Conservation (phyloP, 495 filamentous ascomycete species). For the Hyaloscypha bicolor region DNA sequence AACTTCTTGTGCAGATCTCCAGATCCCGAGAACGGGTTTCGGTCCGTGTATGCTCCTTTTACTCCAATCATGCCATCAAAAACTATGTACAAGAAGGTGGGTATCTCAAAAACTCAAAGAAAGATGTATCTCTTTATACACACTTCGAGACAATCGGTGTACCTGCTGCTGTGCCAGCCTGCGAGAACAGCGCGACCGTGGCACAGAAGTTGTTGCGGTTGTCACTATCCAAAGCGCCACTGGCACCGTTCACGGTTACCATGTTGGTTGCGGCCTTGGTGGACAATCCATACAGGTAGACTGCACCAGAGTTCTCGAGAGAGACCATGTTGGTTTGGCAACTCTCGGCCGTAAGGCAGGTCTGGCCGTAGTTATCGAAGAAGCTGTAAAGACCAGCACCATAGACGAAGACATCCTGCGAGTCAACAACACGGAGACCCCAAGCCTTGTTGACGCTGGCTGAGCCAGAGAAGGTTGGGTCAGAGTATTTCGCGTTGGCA, state of each 20-base stretch:
- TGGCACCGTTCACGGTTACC: conserved; percentile 65
- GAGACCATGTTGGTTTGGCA: conserved; percentile 90
- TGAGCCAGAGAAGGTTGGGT: conserved; percentile 73
- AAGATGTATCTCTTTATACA: neutral
- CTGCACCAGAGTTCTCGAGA: conserved; percentile 67
- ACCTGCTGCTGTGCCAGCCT: conserved; percentile 2
- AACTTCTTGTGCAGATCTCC: neutral
- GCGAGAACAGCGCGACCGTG: conserved; percentile 66
- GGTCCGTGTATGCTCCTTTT: neutral
- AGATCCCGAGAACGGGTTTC: neutral
- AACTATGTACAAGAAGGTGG: conserved; percentile 30
- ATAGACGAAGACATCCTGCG: conserved; percentile 69
- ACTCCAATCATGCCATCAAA: neutral
- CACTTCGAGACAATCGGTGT: neutral
- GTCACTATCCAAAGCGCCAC: conserved; percentile 58
- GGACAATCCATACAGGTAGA: conserved; percentile 78
- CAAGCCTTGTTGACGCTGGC: conserved; percentile 72
- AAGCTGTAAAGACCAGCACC: conserved; percentile 84
- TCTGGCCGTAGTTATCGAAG: conserved; percentile 84
- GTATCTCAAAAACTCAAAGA: conserved; percentile 18
- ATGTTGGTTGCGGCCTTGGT: conserved; percentile 90
- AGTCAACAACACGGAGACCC: conserved; percentile 78
- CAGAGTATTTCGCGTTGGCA: conserved; percentile 62
- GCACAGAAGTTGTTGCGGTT: conserved; percentile 77
- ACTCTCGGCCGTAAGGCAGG: conserved; percentile 69